A percentile compares a stretch with the other conserved stretches of the same genome.
Conservation (phyloP, 1,139 yeast genomes). For the Hemisphaericaspora lyxosophila region DNA sequence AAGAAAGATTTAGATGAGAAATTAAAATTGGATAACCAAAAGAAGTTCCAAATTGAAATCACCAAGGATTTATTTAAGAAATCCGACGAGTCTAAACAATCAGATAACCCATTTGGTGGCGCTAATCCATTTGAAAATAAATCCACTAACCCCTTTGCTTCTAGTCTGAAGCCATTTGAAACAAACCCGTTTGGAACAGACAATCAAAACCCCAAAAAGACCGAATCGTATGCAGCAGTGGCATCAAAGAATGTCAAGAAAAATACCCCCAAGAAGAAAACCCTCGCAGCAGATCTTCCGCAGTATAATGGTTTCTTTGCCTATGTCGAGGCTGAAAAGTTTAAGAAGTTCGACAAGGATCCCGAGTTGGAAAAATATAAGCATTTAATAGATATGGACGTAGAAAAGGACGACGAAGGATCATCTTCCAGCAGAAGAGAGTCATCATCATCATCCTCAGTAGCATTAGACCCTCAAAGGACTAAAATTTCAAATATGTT, state of each 20-base stretch:
- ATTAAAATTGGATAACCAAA: conserved; percentile 40
- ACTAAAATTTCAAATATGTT: conserved; percentile 51
- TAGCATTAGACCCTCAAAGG: conserved; percentile 34
- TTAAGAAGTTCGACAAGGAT: conserved; percentile 38
- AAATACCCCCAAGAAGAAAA: conserved; percentile 9
- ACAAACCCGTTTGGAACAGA: conserved; percentile 7
- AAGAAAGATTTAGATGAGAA: conserved; percentile 42
- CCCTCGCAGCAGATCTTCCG: conserved; percentile 32
- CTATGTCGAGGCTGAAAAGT: conserved; percentile 66
- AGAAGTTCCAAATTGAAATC: conserved; percentile 42
- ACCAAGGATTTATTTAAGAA: conserved; percentile 43
- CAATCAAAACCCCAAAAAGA: conserved; percentile 9
- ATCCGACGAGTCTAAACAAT: conserved; percentile 15
- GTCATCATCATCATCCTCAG: conserved; percentile 25
- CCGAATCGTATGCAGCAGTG: conserved; percentile 26
- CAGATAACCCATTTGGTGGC: conserved; percentile 32
- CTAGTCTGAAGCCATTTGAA: conserved; percentile 9
- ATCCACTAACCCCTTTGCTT: conserved; percentile 9
- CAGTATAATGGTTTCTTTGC: conserved; percentile 63
- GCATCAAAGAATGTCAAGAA: conserved; percentile 18
- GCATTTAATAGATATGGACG: conserved; percentile 47
- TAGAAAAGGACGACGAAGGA: conserved; percentile 42
- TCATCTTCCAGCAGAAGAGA: conserved; percentile 14
- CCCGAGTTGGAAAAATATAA: conserved; percentile 48
- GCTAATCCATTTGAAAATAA: conserved; percentile 29